A percentile compares a stretch with the other conserved stretches of the same genome.
Evolutionary conservation across 2,329 filamentous ascomycete genomes (phyloP).

Genomic region (Diaporthe vaccinii): DNA sequence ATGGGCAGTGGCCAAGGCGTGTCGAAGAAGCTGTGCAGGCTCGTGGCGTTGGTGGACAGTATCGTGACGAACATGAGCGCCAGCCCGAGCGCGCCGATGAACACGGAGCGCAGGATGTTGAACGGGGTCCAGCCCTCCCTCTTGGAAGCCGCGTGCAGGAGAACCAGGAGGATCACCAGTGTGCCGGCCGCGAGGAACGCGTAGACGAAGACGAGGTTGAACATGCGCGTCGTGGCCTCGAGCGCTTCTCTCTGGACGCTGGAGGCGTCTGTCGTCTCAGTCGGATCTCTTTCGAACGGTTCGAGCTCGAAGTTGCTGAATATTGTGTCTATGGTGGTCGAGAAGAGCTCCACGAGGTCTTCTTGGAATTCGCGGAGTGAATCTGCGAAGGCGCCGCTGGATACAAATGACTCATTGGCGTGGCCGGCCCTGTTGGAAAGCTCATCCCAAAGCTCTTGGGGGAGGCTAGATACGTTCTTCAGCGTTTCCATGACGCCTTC

Average conservation of each 20-base stretch:
- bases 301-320: slow-evolving; percentile 35
- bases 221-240: slow-evolving; percentile 15
- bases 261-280: not conserved
- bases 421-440: not conserved
- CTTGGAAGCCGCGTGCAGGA: slow-evolving; percentile 49
- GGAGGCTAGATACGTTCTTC: slow-evolving; percentile 9
- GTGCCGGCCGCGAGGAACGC: slow-evolving; percentile 47
- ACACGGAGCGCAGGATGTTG: slow-evolving; percentile 47
- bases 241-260: not conserved
- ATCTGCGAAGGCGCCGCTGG: not conserved
- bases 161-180: slow-evolving; percentile 47
- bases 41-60: slow-evolving; percentile 36
- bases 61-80: slow-evolving; percentile 41
- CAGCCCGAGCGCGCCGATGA: slow-evolving; percentile 44
- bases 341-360: slow-evolving; percentile 27
- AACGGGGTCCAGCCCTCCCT: slow-evolving; percentile 48
- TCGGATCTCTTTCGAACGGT: not conserved
- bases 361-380: not conserved
- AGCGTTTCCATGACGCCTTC: not conserved
- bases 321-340: not conserved
- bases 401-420: not conserved
- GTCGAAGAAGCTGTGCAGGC: slow-evolving; percentile 41
- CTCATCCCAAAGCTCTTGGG: slow-evolving; percentile 8
- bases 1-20: slow-evolving; percentile 47
- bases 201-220: slow-evolving; percentile 45